Evolutionary conservation across 495 filamentous ascomycete genomes (phyloP).

Genomic region (Xylaria acuta): DNA sequence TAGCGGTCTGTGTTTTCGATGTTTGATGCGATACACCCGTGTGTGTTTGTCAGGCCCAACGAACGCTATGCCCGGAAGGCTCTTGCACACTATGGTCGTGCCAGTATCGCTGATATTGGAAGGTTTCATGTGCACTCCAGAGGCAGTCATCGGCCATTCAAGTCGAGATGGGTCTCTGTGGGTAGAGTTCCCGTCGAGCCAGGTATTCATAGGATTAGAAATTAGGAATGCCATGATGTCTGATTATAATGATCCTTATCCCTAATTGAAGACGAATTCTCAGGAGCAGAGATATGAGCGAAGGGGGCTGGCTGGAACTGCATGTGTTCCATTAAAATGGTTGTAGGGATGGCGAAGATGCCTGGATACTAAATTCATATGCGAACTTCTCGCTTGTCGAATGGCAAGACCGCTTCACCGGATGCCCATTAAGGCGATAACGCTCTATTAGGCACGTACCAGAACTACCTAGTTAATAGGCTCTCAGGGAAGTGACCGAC

Average conservation of each 20-base stretch:
- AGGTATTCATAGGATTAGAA: background rate
- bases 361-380: background rate
- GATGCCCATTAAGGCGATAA: background rate
- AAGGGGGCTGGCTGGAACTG: background rate
- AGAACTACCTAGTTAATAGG: background rate
- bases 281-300: background rate
- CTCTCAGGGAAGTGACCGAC: background rate
- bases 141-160: constrained; percentile 11
- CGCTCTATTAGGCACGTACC: background rate
- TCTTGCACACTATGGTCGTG: constrained; percentile 9
- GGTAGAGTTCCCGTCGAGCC: background rate
- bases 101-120: background rate
- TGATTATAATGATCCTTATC: background rate
- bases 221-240: background rate
- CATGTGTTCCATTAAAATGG: background rate
- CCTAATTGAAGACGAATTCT: background rate
- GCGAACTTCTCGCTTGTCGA: background rate
- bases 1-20: constrained; percentile 13
- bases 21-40: constrained; percentile 11
- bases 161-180: background rate
- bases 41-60: constrained; percentile 13
- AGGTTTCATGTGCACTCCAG: background rate
- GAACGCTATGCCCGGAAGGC: constrained; percentile 14
- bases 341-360: background rate
- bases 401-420: background rate